Percentiles rank a stretch among this genome's conserved stretches.
These are phyloP conservation scores for Eutrema salsugineum DNA, from an alignment of 441 rosid genomes.

Conservation along the genomic window DNA sequence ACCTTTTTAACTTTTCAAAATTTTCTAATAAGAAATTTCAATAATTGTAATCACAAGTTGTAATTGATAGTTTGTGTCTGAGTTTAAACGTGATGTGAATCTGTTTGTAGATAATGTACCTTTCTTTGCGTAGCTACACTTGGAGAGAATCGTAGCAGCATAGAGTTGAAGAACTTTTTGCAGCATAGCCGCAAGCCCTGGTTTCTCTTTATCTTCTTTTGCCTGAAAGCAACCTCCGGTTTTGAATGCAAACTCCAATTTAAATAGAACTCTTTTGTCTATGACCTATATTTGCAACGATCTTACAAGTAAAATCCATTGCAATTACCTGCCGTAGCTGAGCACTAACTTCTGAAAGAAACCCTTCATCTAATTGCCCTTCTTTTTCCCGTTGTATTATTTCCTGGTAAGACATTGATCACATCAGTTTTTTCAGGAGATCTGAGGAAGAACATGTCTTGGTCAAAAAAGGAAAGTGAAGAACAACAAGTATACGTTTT, in stretches of 20 bases:
- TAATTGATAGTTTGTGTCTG: too few relatives aligned
- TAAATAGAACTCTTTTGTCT: neutral
- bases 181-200: conserved; percentile 89
- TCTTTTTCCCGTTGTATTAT: conserved; percentile 65
- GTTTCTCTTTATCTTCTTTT: conserved; percentile 86
- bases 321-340: conserved; percentile 75
- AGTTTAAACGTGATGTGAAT: too few relatives aligned
- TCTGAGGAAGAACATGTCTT: too few relatives aligned
- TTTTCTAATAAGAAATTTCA: neutral
- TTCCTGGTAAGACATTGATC: conserved; percentile 42
- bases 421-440: too few relatives aligned
- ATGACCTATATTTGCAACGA: too few relatives aligned
- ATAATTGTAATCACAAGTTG: too few relatives aligned
- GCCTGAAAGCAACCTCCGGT: conserved; percentile 46
- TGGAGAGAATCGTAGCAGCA: conserved; percentile 74
- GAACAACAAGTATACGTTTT: conserved; percentile 41
- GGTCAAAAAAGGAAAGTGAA: conserved; percentile 1
- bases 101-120: too few relatives aligned
- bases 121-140: conserved; percentile 90
- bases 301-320: neutral
- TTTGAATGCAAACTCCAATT: neutral
- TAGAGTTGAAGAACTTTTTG: conserved; percentile 90
- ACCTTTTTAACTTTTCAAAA: too few relatives aligned
- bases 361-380: conserved; percentile 89
- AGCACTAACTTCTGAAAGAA: conserved; percentile 88